A percentile compares a stretch with the other conserved stretches of the same genome.
These are phyloP conservation scores for Acmispon strigosus DNA, from an alignment of 306 rosid genomes.

Conservation along the genomic window DNA sequence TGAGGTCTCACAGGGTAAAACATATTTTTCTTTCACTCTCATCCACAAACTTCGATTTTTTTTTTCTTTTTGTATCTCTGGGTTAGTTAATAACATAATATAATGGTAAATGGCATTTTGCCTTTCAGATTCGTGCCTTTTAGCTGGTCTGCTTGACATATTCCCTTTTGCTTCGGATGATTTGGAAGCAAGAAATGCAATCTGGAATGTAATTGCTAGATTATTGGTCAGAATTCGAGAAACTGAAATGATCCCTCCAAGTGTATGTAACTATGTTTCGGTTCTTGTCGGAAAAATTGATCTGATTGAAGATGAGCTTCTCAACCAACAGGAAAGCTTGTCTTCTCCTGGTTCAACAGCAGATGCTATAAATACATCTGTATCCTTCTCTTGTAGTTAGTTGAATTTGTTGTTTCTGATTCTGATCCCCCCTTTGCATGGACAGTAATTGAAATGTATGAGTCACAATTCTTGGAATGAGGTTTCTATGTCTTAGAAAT, in stretches of 20 bases:
- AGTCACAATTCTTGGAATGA: background rate
- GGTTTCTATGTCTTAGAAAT: background rate
- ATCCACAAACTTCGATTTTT: background rate
- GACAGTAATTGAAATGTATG: background rate
- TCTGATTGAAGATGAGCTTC: conserved; percentile 85
- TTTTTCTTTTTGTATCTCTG: conserved; percentile 2
- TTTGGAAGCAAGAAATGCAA: conserved; percentile 75
- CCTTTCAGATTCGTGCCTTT: conserved; percentile 50
- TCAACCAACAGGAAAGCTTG: conserved; percentile 33
- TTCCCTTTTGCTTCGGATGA: conserved; percentile 84
- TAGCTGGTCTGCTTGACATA: conserved; percentile 76
- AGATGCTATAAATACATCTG: conserved; percentile 58
- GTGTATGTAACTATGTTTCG: conserved; percentile 41
- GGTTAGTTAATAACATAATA: background rate
- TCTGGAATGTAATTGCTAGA: conserved; percentile 73
- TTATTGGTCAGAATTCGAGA: conserved; percentile 49
- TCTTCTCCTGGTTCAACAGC: conserved; percentile 24
- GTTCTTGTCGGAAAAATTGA: conserved; percentile 60
- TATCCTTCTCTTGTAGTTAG: conserved; percentile 51
- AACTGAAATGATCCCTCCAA: conserved; percentile 52
- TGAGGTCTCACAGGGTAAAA: conserved; percentile 58
- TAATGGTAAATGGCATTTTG: conserved; percentile 22
- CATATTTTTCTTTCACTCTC: background rate
- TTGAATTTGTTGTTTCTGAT: conserved; percentile 12
- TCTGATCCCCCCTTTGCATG: background rate